Conservation (phyloP, 441 rosid genomes). For the Adansonia gregorii region DNA sequence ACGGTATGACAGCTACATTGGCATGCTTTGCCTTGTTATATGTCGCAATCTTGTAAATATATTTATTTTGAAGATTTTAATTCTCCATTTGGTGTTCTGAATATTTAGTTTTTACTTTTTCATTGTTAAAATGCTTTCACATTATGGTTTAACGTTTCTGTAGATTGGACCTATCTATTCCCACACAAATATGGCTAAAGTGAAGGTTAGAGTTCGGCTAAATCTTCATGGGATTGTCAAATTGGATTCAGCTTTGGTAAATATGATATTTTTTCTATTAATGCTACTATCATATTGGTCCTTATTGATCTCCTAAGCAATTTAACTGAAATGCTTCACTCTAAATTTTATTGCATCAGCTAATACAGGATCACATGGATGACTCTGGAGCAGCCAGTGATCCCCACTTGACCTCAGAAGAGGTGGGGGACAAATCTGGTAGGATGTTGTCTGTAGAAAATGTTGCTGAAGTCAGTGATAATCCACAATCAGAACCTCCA, state of each 20-base stretch:
- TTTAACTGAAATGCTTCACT: conserved; percentile 38
- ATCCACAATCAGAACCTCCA: conserved; percentile 17
- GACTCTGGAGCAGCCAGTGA: neutral
- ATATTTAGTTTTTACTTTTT: neutral
- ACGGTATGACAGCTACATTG: conserved; percentile 44
- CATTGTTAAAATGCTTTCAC: neutral
- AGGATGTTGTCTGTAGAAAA: conserved; percentile 21
- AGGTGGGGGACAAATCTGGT: conserved; percentile 19
- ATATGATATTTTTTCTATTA: conserved; percentile 34
- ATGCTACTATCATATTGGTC: conserved; percentile 21
- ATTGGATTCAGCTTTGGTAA: conserved; percentile 61
- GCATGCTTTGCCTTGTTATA: neutral
- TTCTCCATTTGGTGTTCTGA: neutral
- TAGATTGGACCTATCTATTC: conserved; percentile 67
- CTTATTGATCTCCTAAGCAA: conserved; percentile 22
- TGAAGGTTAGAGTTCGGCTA: conserved; percentile 63
- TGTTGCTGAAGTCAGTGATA: conserved; percentile 19
- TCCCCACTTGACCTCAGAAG: conserved; percentile 19
- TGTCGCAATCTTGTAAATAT: conserved; percentile 1
- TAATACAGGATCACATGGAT: conserved; percentile 46
- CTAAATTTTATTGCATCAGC: conserved; percentile 36
- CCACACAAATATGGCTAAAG: conserved; percentile 48
- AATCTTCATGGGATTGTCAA: conserved; percentile 66
- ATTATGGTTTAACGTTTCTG: conserved; percentile 15
- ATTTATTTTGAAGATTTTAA: neutral